Percentiles rank a stretch among this genome's conserved stretches.
These are phyloP conservation scores for Arthrobotrys megalospora DNA, from an alignment of 2,329 filamentous ascomycete genomes.

Conservation along the genomic window DNA sequence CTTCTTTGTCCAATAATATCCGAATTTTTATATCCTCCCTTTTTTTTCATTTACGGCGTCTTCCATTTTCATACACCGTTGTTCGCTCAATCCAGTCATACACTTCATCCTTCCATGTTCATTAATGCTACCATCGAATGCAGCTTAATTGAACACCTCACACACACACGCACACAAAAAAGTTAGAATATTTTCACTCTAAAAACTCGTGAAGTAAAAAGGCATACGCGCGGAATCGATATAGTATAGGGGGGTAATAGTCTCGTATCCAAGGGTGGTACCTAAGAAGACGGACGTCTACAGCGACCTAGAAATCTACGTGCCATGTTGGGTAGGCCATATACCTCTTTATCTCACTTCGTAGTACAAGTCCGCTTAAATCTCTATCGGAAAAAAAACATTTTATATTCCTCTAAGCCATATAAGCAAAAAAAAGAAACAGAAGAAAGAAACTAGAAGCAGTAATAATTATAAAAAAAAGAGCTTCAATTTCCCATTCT, in stretches of 20 bases:
- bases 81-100: background rate
- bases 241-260: too few relatives aligned
- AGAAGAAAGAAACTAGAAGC: background rate
- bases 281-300: too few relatives aligned
- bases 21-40: constrained; percentile 11
- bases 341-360: too few relatives aligned
- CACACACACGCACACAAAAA: background rate
- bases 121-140: constrained; percentile 17
- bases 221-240: too few relatives aligned
- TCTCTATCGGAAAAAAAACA: background rate
- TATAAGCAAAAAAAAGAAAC: background rate
- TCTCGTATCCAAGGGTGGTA: too few relatives aligned
- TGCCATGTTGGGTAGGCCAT: too few relatives aligned
- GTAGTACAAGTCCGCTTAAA: background rate
- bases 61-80: background rate
- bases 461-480: too few relatives aligned
- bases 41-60: constrained; percentile 18
- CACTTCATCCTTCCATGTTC: background rate
- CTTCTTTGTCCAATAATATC: constrained; percentile 19
- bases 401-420: constrained; percentile 9
- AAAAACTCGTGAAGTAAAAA: too few relatives aligned
- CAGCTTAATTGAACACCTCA: constrained; percentile 10
- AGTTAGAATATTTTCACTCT: background rate
- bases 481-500: constrained; percentile 31
- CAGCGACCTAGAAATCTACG: too few relatives aligned